These are phyloP conservation scores for Schizochytrium sp. DNA, from an alignment of 108 stramenopile genomes.

Conservation along the genomic window DNA sequence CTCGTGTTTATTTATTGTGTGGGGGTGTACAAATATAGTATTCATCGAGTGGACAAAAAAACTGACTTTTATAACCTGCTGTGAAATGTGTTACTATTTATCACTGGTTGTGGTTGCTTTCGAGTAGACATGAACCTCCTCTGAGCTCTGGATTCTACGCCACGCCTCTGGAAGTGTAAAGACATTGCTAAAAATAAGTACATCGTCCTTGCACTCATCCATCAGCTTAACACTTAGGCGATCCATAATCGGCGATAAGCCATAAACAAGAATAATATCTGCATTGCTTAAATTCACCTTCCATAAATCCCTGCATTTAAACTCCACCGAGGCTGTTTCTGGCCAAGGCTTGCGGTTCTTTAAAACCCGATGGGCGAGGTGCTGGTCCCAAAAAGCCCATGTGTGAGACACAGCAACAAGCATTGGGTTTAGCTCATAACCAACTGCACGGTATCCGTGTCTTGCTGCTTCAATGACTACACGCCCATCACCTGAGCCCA, in stretches of 20 bases:
- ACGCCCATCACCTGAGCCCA: conserved; percentile 27
- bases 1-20: too few relatives aligned
- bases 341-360: conserved; percentile 26
- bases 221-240: conserved; percentile 17
- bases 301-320: conserved; percentile 41
- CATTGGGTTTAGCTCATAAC: conserved; percentile 31
- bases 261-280: conserved; percentile 49
- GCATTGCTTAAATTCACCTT: background rate
- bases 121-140: conserved; percentile 42
- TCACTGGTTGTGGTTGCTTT: background rate
- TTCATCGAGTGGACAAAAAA: background rate
- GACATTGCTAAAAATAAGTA: conserved; percentile 52
- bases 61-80: too few relatives aligned
- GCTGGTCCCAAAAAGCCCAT: conserved; percentile 34
- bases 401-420: conserved; percentile 1
- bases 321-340: background rate
- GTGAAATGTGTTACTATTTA: too few relatives aligned
- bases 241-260: conserved; percentile 48
- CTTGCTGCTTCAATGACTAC: conserved; percentile 48
- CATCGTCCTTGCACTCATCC: conserved; percentile 21
- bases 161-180: conserved; percentile 13
- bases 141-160: background rate
- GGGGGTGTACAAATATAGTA: background rate
- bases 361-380: conserved; percentile 12
- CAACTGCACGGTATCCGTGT: conserved; percentile 14